These are phyloP conservation scores for Solanum tarapatanum DNA, from an alignment of 257 asterid species.

Conservation along the genomic window DNA sequence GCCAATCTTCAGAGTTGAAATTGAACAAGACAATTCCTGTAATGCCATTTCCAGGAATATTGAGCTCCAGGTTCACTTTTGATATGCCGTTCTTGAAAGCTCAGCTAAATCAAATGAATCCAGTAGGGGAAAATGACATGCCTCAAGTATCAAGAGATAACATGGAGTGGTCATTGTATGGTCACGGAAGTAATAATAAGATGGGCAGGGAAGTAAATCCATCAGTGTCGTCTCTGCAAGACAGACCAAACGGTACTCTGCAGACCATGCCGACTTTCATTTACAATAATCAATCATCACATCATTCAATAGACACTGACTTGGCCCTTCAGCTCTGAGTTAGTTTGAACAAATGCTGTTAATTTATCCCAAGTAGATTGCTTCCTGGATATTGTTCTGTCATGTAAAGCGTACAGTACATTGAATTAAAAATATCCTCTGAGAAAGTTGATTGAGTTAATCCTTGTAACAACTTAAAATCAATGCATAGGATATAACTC, in stretches of 20 bases:
- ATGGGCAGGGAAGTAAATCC: not conserved
- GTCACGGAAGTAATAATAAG: not conserved
- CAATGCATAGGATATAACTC: not conserved
- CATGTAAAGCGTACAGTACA: not conserved
- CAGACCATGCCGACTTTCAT: not conserved
- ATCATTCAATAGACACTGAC: slow-evolving; percentile 8
- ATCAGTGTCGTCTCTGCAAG: not conserved
- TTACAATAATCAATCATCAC: not conserved
- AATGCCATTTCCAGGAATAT: not conserved
- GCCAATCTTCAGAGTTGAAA: not conserved
- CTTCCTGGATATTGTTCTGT: not conserved
- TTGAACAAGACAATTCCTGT: not conserved
- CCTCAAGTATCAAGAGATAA: not conserved
- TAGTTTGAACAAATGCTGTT: not conserved
- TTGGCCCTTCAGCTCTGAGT: slow-evolving; percentile 23
- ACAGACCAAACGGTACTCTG: not conserved
- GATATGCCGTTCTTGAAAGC: slow-evolving; percentile 60
- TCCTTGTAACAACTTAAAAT: not conserved
- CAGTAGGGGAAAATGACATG: not conserved
- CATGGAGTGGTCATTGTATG: not conserved
- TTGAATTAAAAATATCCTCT: not conserved
- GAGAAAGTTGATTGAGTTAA: not conserved
- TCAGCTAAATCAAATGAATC: slow-evolving; percentile 37
- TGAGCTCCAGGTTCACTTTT: slow-evolving; percentile 31
- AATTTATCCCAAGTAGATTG: not conserved